Percentiles rank a stretch among this genome's conserved stretches.
These are phyloP conservation scores for Pneumocystis carinii DNA, from an alignment of 1,139 yeast species.

Conservation along the genomic window DNA sequence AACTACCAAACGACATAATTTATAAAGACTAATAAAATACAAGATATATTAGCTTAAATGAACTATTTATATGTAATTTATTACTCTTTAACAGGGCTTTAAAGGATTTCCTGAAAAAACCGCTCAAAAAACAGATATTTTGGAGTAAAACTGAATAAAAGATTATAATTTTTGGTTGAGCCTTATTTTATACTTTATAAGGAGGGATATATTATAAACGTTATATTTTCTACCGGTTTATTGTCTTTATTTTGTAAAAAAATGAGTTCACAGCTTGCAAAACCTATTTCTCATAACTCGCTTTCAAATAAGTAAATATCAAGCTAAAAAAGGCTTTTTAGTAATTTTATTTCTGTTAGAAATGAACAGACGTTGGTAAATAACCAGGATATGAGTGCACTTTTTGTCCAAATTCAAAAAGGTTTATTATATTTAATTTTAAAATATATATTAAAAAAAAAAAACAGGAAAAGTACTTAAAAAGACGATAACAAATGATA, in stretches of 20 bases:
- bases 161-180: too few species aligned
- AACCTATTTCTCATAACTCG: background rate
- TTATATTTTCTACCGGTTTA: background rate
- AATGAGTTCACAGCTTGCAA: background rate
- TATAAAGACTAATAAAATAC: too few species aligned
- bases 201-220: background rate
- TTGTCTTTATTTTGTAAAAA: background rate
- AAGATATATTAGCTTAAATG: too few species aligned
- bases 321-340: background rate
- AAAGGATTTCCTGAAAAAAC: too few species aligned
- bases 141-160: too few species aligned
- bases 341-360: background rate
- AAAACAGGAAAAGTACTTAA: background rate
- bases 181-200: background rate
- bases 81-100: too few species aligned
- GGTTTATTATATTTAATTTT: background rate
- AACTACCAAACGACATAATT: too few species aligned
- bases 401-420: background rate
- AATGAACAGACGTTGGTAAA: background rate
- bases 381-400: background rate
- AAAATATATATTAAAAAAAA: background rate
- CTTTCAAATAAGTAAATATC: background rate
- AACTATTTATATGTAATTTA: too few species aligned
- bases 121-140: too few species aligned
- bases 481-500: background rate